These are phyloP conservation scores for Hymenoscyphus albidus DNA, from an alignment of 2,329 filamentous ascomycete genomes.

Conservation along the genomic window DNA sequence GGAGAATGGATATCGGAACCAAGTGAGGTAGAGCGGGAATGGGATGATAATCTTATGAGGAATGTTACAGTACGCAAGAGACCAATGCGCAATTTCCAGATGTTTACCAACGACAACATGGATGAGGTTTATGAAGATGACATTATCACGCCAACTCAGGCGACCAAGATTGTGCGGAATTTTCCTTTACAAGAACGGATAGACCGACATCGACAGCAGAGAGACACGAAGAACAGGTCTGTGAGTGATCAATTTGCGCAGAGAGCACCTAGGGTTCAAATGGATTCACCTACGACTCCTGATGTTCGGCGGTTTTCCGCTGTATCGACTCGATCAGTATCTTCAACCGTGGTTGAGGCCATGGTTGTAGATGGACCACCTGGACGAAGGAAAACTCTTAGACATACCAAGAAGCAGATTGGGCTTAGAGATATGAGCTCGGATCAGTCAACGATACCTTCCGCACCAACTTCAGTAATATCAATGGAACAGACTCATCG, in stretches of 20 bases:
- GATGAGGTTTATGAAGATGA: conserved; percentile 46
- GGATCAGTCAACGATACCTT: conserved; percentile 36
- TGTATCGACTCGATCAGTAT: conserved; percentile 51
- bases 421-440: conserved; percentile 45
- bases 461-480: conserved; percentile 40
- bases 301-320: conserved; percentile 49
- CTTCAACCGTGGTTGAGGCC: conserved; percentile 57
- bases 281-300: conserved; percentile 28
- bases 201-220: conserved; percentile 25
- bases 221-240: conserved; percentile 22
- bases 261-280: conserved; percentile 16
- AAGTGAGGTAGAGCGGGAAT: conserved; percentile 50
- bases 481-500: conserved; percentile 27
- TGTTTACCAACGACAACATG: conserved; percentile 32
- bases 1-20: conserved; percentile 51
- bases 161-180: conserved; percentile 40
- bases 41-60: conserved; percentile 51
- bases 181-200: conserved; percentile 31
- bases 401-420: conserved; percentile 57
- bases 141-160: conserved; percentile 48
- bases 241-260: conserved; percentile 22
- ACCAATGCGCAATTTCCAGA: conserved; percentile 18
- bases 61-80: conserved; percentile 51
- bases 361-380: conserved; percentile 50
- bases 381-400: conserved; percentile 50